Evolutionary conservation across 768 basidiomycete genomes (phyloP), one percentile per base, ranked within the genome.

Genomic region (Boletus coccyginus): DNA sequence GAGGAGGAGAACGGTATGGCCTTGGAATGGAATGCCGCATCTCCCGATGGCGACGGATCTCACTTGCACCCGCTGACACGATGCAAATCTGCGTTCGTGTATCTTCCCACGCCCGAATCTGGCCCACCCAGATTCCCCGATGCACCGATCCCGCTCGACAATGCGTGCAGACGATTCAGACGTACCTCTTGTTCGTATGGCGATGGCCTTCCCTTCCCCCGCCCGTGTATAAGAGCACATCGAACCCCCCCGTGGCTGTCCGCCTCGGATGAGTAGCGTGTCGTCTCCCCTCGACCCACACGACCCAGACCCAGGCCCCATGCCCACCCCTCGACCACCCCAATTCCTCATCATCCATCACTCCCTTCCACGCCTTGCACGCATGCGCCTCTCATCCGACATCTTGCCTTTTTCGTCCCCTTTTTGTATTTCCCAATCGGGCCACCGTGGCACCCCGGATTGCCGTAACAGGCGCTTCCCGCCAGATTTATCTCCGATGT

Each of bases 1-100:
- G 47, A 57, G 57, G 46, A 50, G 59, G 53, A 29, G 53, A 47
- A 12, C 41, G 50, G 40, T 43, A 49, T 41, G 42, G 40, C 3
- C 46, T 52, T 45, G 50, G 62, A 55, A 57, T 59, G 52, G 62
- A 52, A 61, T 69, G 68, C 65, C 74, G 73, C 81, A 82, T 84
- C 82, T 81, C 79, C 83, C 85, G 84, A 86, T 85, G 82, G 70
- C 77, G 74, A 74, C 81, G 81, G 84, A 85, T 68, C 66, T 68
- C 66, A 67, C 66, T 69, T 67, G 62, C 57, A 59, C 61, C 60
- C 67, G 64, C 52, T 64, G 59, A 58, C 65, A 69, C 64, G 62
- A 69, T 67, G 67, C 65, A 69, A 69, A 69, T 68, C 67, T 69
- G 56, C 53, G 27, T 32, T 27, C 9, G 51, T 50, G 41, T 63